A percentile compares a stretch with the other conserved stretches of the same genome.
These are phyloP conservation scores for Entomortierella lignicola DNA, from an alignment of 192 early-diverging fungal species.

Conservation along the genomic window DNA sequence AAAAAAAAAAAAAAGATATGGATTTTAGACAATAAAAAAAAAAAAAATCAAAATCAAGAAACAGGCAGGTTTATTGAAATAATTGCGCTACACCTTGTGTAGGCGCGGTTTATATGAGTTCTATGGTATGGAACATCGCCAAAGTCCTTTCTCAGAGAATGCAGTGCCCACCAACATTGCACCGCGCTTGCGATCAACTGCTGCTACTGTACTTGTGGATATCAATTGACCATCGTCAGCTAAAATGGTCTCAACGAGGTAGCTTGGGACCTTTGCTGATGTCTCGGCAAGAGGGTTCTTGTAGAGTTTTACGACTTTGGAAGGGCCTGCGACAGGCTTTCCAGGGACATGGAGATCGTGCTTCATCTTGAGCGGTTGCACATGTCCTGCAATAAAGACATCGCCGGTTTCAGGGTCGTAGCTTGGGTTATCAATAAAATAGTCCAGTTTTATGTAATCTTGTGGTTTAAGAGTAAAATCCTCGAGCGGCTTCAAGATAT, in stretches of 20 bases:
- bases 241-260: constrained; percentile 30
- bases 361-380: constrained; percentile 2
- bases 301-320: constrained; percentile 32
- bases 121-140: constrained; percentile 35
- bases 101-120: constrained; percentile 1
- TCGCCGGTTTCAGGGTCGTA: constrained; percentile 18
- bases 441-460: constrained; percentile 37
- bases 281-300: constrained; percentile 11
- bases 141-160: constrained; percentile 18
- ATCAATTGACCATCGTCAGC: constrained; percentile 38
- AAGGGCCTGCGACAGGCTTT: constrained; percentile 6
- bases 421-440: constrained; percentile 36
- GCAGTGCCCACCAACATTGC: constrained; percentile 41
- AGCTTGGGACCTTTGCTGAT: neutral
- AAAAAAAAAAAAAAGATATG: too few species aligned
- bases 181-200: constrained; percentile 41
- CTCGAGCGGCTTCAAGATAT: constrained; percentile 11
- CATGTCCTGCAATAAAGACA: constrained; percentile 30
- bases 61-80: too few species aligned
- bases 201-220: constrained; percentile 27
- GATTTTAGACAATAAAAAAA: too few species aligned
- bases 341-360: neutral
- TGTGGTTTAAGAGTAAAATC: constrained; percentile 4
- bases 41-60: too few species aligned
- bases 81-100: too few species aligned